Base-by-base conservation (phyloP, 805 yeast genomes). In the Ogataea allantospora region DNA sequence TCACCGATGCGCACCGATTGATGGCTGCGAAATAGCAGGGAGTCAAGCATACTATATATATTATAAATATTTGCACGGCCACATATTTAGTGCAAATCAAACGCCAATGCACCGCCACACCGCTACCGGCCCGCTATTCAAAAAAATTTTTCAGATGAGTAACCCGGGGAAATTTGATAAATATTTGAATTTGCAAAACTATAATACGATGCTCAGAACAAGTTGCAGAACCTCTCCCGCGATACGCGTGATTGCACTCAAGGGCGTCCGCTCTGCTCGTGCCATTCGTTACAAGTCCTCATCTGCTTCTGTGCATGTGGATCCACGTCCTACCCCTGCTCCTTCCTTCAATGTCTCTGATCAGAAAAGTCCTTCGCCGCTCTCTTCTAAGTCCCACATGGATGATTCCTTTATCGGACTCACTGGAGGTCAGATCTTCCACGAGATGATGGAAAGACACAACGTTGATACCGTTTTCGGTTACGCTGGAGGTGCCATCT, bases 381-480 rank as follows among this genome's bases (percentile, higher is more conserved):
- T 44, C 36, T 32, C 38, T 17, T 22, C 42, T 9, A 26, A 21
- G 7, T 17, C 36, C 3, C 50, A 59, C 40, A 75, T 82, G 82
- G 95, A 85, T 55, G 89, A 83, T 55, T 84, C 96, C 5, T 80
- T 91, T 55, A 88, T 93, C 38, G 99, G 99, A 12, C 75, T 88
- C 53, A 83, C 96, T n/a, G 99, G 99, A 48, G 99, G 99, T 53
- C 93, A 93, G 67, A 89, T 93, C 46, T 93, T 93, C 71, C 97
- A 91, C 64, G 98, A 91, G 66, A 93, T 93, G 98, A 93, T 93
- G 98, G 72, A 80, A 46, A 79, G 97, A 62, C 96, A 93, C 62
- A 77, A 86, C 38, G 99, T 93, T 41, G 97, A 93, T 64, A 88
- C 96, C 43, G 78, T 93, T 32, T 93, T 91, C 62, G 99, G 99